These are phyloP conservation scores for Monosporozyma unispora DNA, from an alignment of 805 yeast species.

Conservation along the genomic window DNA sequence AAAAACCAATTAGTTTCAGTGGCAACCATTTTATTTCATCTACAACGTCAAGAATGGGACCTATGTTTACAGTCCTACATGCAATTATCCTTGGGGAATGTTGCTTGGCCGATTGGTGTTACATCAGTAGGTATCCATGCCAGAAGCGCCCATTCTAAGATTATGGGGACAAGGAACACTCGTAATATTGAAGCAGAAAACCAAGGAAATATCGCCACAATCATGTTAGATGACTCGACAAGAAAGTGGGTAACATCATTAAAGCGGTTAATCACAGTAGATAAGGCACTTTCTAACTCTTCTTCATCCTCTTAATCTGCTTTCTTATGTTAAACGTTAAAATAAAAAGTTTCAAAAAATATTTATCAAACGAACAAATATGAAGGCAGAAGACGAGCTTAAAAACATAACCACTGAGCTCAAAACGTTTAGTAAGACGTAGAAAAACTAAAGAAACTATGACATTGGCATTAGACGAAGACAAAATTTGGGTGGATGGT, in stretches of 20 bases:
- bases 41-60: constrained; percentile 38
- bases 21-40: constrained; percentile 47
- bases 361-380: not conserved
- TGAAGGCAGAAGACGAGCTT: not conserved
- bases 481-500: constrained; percentile 89
- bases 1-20: constrained; percentile 32
- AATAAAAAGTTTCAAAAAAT: not conserved
- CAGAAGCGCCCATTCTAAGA: constrained; percentile 51
- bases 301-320: not conserved
- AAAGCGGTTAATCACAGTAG: constrained; percentile 60
- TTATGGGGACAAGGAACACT: constrained; percentile 37
- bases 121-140: constrained; percentile 72
- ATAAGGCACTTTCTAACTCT: constrained; percentile 2
- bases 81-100: constrained; percentile 74
- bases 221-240: constrained; percentile 70
- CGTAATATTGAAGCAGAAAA: not conserved
- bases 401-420: not conserved
- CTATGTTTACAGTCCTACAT: constrained; percentile 51
- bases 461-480: constrained; percentile 4
- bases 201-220: constrained; percentile 41
- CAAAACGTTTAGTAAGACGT: too few species aligned
- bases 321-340: not conserved
- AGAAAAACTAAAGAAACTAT: not conserved
- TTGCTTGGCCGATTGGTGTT: constrained; percentile 90
- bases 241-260: constrained; percentile 68